These are phyloP conservation scores for Proliferodiscus dingleyae DNA, from an alignment of 2,329 filamentous ascomycete species.

Conservation along the genomic window DNA sequence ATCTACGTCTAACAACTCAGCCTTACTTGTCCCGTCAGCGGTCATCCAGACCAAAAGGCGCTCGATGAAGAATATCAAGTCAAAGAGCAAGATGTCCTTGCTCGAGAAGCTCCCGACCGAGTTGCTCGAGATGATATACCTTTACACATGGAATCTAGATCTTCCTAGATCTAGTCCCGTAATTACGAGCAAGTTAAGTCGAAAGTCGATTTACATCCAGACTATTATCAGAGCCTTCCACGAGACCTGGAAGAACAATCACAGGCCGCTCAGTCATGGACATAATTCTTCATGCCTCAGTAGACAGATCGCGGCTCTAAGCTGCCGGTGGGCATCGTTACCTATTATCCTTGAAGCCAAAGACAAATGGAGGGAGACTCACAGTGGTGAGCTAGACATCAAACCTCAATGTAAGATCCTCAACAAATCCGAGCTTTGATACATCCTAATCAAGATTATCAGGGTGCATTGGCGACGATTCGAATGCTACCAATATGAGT, in stretches of 20 bases:
- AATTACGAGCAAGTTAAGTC: conserved; percentile 28
- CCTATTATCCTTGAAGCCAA: conserved; percentile 21
- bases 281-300: neutral
- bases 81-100: conserved; percentile 24
- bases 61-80: conserved; percentile 26
- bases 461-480: neutral
- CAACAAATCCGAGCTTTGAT: neutral
- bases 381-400: conserved; percentile 7
- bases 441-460: neutral
- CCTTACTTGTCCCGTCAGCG: neutral
- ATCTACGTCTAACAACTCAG: neutral
- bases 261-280: conserved; percentile 5
- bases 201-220: conserved; percentile 21
- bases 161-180: conserved; percentile 28
- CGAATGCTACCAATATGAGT: neutral
- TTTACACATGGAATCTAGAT: conserved; percentile 26
- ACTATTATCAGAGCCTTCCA: conserved; percentile 26
- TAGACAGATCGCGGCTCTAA: conserved; percentile 21
- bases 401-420: conserved; percentile 12
- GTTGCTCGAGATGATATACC: conserved; percentile 28
- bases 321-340: conserved; percentile 27
- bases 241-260: conserved; percentile 26
- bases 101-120: conserved; percentile 30
- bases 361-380: conserved; percentile 20
- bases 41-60: conserved; percentile 11